Evolutionary conservation across 306 rosid species (phyloP).

Genomic region (Vigna angularis): DNA sequence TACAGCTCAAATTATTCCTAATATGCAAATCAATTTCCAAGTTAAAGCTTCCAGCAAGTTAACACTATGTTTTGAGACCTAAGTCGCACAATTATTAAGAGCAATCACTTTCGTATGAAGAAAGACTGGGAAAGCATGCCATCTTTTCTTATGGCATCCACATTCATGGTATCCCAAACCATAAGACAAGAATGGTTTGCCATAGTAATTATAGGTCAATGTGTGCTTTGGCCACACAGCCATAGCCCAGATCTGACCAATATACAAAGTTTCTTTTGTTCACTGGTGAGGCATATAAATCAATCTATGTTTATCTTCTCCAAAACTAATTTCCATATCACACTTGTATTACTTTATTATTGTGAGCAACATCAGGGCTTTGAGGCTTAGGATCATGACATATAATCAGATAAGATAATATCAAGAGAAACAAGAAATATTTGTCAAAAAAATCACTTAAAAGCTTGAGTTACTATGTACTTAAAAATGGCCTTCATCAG

Average conservation of each 20-base stretch:
- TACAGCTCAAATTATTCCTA: constrained; percentile 22
- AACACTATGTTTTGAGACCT: background rate
- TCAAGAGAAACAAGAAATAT: background rate
- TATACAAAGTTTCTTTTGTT: background rate
- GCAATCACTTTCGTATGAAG: constrained; percentile 3
- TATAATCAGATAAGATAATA: background rate
- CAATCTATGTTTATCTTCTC: constrained; percentile 3
- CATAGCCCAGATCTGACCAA: background rate
- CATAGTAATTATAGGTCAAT: constrained; percentile 18
- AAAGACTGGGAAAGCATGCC: constrained; percentile 30
- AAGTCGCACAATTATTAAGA: constrained; percentile 15
- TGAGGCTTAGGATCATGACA: background rate
- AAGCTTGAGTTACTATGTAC: background rate
- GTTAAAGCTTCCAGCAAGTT: constrained; percentile 15
- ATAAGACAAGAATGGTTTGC: constrained; percentile 21
- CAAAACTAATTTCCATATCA: constrained; percentile 3
- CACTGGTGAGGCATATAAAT: background rate
- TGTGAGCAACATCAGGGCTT: background rate
- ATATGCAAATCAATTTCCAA: constrained; percentile 1
- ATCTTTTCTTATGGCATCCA: constrained; percentile 15
- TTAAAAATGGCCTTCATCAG: background rate
- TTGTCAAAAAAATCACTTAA: background rate
- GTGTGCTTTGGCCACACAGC: background rate
- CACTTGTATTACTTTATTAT: background rate
- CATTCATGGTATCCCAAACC: background rate